Conservation (phyloP, 495 filamentous ascomycete species). For the Paragyromitra xinjiangensis region DNA sequence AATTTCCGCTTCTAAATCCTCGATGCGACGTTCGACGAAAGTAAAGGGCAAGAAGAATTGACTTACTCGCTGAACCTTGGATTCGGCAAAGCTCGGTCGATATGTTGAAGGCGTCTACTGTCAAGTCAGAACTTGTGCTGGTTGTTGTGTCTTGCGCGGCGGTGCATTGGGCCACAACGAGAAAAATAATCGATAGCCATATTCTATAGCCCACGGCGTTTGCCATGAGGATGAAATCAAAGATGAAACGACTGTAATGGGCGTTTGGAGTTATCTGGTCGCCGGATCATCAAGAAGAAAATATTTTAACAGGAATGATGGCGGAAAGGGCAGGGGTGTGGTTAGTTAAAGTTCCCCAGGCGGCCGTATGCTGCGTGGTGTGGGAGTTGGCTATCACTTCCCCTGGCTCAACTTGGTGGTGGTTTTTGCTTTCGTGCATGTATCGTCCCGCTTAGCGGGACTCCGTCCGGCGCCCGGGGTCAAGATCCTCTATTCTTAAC, state of each 20-base stretch:
- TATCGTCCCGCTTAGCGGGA: background rate
- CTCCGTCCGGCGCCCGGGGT: conserved; percentile 2
- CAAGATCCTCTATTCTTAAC: conserved; percentile 5
- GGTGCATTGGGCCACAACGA: conserved; percentile 6
- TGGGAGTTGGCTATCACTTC: background rate
- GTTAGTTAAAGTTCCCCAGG: conserved; percentile 30
- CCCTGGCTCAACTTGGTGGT: background rate
- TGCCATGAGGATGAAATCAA: conserved; percentile 28
- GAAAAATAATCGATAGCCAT: conserved; percentile 33
- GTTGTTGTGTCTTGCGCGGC: conserved; percentile 14
- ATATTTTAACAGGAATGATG: background rate
- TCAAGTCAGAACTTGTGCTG: background rate
- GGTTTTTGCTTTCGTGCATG: conserved; percentile 9
- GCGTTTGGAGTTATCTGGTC: conserved; percentile 2
- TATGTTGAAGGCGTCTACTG: conserved; percentile 23
- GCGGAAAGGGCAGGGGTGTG: conserved; percentile 24
- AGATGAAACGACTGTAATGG: conserved; percentile 24
- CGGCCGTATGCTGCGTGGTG: background rate
- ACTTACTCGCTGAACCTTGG: conserved; percentile 34
- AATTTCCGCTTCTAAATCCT: background rate
- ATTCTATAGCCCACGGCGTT: conserved; percentile 28
- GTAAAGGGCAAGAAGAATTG: background rate
- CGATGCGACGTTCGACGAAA: background rate
- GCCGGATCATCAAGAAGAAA: conserved; percentile 12
- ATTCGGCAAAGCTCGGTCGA: conserved; percentile 30